Evolutionary conservation across 2,329 filamentous ascomycete genomes (phyloP), one percentile per base, ranked within the genome.

Genomic region (Fusarium sp.): DNA sequence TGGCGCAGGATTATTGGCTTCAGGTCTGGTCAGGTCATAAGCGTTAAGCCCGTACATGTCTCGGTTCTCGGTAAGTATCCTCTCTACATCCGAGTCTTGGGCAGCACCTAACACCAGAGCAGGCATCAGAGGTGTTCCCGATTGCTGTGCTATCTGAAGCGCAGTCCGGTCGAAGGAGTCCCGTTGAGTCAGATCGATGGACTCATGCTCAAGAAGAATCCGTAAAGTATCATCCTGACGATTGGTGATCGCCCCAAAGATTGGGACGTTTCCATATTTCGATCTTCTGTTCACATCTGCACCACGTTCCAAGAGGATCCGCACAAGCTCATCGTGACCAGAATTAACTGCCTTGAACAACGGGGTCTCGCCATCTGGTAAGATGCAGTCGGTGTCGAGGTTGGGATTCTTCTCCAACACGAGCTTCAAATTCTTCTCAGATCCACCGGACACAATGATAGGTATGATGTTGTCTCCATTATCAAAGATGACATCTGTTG

Each of bases 21-120:
- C 50, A 6, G 73, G 42, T 15, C 46, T 50, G 37, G 49, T 60
- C 12, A 59, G 53, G 28, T 64, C 70, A 33, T 58, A 52, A 18
- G 67, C 52, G 33, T 59, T 72, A 33, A 64, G 60, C 4, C 72
- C 72, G 35, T 66, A 64, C 64, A 74, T 69, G 25, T 73, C 70
- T 38, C 60, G 54, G 28, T 67, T 64, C 28, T 68, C 54, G 8
- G 57, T 62, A 15, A 74, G 54, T n/a, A 60, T 37, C 5, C 28
- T 28, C 43, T 70, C 73, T 1, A 58, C 23, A 8, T 52, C 44
- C 15, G 56, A 35, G 15, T 67, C 67, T 44, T 67, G 74, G 6
- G 53, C 56, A 5, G 65, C 59, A 5, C 44, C 50, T 13, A 72
- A 47, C 16, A 76, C 28, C 35, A 70, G 70, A 4, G 60, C 49